phyloP scores from a whole-genome alignment of 192 early-diverging fungal genomes.

The Backusella morwellensis region DNA sequence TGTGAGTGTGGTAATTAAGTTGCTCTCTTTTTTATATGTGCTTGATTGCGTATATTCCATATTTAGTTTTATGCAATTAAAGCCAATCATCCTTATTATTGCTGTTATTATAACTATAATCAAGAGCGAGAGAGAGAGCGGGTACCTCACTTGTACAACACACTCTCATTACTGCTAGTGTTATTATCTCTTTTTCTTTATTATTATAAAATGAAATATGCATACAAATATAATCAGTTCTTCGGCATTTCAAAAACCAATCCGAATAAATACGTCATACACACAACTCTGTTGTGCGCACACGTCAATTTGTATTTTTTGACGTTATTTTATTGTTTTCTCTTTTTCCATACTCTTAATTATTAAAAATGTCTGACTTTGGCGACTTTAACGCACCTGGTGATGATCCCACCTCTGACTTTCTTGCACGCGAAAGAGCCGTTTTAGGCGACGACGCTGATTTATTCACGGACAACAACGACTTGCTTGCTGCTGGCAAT shows the following conservation, averaged over 20 bases:
- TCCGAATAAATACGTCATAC: background rate
- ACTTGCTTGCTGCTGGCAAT: background rate
- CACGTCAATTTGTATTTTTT: background rate
- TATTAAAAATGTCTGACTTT: constrained; percentile 39
- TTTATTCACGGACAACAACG: constrained; percentile 43
- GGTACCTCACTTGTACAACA: too few species aligned
- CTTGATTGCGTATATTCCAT: background rate
- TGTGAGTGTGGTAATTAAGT: background rate
- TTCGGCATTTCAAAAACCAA: background rate
- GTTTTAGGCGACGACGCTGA: constrained; percentile 70
- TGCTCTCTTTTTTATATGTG: background rate
- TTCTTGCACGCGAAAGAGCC: constrained; percentile 74
- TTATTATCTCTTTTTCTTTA: too few species aligned
- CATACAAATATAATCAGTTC: background rate
- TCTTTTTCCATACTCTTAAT: background rate
- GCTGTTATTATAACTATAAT: too few species aligned
- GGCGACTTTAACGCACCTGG: constrained; percentile 36
- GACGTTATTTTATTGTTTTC: background rate
- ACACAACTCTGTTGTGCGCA: background rate
- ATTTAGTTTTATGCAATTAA: background rate
- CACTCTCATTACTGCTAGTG: too few species aligned
- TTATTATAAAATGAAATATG: too few species aligned
- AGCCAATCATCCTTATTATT: background rate
- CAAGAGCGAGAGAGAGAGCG: background rate
- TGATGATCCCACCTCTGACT: constrained; percentile 70